Evolutionary conservation across 495 filamentous ascomycete species (phyloP), one percentile per base, ranked within the genome.

Genomic region (Letharia columbiana): DNA sequence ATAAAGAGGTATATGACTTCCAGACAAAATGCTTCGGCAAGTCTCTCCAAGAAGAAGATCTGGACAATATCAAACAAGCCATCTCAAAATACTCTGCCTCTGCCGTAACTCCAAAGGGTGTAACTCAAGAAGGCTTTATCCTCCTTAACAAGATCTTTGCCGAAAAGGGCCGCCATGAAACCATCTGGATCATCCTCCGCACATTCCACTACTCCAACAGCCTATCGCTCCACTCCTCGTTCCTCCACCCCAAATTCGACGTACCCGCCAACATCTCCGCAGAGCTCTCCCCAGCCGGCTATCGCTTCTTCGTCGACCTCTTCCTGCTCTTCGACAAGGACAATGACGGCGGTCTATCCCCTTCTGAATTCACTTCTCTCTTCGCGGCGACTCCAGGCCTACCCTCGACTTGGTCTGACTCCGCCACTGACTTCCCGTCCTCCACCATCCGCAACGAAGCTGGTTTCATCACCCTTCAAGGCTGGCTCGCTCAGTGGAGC

Each of bases 401-500:
- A 11, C 94, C 94, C 2, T 73, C 82, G 7, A 92, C 88, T 0
- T 98, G 94, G 94, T 78, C 85, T 0, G 94, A 97, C 63, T 91
- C 94, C 63, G 88, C 88, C 18, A 61, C 49, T n/a, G 84, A 80
- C 9, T 98, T 98, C 73, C 95, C 94, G 10, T 93, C 90, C 5
- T 95, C 90, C 6, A 96, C 95, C 17, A 92, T 98, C 20, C 87
- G 91, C 45, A 97, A 96, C 73, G 94, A 98, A 76, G 91, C 91
- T 13, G 92, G 93, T 2, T 84, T 97, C 75, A 92, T 98, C 68
- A 98, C 94, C 5, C 82, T 98, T 3, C 94, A 98, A 75, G 94
- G 94, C 7, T 98, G 94, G 94, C 83, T 98, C 23, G 95, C 94
- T 7, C 94, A 98, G 69, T 98, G 94, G 94, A 96, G 91, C 75